Base-by-base conservation (phyloP, 371 early-diverging fungal species). In the Rhizopus delemar region DNA sequence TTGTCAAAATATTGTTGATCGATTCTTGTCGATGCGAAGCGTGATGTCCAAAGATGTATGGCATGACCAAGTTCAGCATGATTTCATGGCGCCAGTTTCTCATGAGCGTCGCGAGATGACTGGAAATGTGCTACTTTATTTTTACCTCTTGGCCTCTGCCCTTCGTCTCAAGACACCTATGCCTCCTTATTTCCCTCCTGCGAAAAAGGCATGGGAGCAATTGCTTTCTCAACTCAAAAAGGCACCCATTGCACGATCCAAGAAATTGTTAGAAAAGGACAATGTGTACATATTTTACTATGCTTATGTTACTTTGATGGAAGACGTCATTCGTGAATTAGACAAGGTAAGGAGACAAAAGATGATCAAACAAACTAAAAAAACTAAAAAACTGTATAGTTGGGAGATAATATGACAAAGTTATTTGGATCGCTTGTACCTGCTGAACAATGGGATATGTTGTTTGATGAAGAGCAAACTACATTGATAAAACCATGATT, bases 141-240 rank as follows among this genome's bases (percentile, higher is more conserved):
- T 92, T 73, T 93, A 93, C 56, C 76, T 91, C 4, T 65, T 92
- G 53, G 90, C 93, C 0, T 89, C 91, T 7, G 91, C 93, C 4
- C 58, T 92, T 15, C 74, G 85, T 0, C 79, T 94, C 41, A 93
- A 93, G 61, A 86, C 89, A 6, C 93, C 94, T 2, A 72, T 94
- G 66, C 94, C 94, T 3, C 88, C 92, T 0, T 86, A 85, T 60
- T 77, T 93, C 31, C 94, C 94, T 4, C 91, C 91, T 0, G 82
- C 85, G 28, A 68, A 73, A 41, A 65, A 71, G 28, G 84, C 84
- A 9, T 74, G 86, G 60, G 57, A 77, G 43, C 46, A 70, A 8
- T 39, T 86, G 28, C 66, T 86, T 56, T 63, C 56, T 22, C 78
- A 72, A 39, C 63, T 87, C 13, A 69, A 80, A 8, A 71, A 81